Conservation (phyloP, 1,284 basidiomycete genomes). For the Puccinia triticina region DNA sequence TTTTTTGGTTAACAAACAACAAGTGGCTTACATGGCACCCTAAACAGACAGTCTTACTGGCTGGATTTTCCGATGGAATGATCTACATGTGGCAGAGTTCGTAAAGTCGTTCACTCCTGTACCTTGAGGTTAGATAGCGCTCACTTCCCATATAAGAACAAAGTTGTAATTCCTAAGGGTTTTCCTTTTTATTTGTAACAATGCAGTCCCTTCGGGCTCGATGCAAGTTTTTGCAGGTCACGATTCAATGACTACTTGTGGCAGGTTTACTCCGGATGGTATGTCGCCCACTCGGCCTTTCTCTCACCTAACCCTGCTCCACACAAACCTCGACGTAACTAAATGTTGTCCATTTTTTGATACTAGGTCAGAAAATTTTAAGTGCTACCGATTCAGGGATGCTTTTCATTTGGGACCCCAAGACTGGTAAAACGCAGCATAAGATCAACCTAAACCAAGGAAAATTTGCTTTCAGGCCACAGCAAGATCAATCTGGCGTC, state of each 20-base stretch:
- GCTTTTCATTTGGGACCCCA: conserved; percentile 90
- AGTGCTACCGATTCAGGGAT: conserved; percentile 53
- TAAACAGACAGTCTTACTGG: conserved; percentile 82
- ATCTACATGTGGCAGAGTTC: conserved; percentile 95
- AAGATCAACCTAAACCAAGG: conserved; percentile 75
- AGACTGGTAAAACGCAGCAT: conserved; percentile 74
- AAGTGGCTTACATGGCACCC: conserved; percentile 97
- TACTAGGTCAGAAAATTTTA: conserved; percentile 26
- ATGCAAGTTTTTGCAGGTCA: conserved; percentile 97
- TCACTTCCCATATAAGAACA: conserved; percentile 36
- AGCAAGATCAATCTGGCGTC: conserved; percentile 67
- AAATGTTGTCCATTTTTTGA: background rate
- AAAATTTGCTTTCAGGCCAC: conserved; percentile 69
- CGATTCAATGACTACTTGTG: conserved; percentile 79
- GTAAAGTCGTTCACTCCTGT: conserved; percentile 54
- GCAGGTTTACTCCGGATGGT: conserved; percentile 90
- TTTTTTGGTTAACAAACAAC: background rate
- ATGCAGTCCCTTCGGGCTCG: conserved; percentile 82
- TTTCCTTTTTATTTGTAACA: conserved; percentile 37
- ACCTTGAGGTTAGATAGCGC: conserved; percentile 47
- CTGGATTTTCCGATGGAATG: conserved; percentile 88
- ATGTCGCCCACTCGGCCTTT: conserved; percentile 51
- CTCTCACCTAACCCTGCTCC: background rate
- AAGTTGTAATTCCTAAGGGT: background rate
- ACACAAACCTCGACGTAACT: background rate